A percentile compares a stretch with the other conserved stretches of the same genome.
These are phyloP conservation scores for Lenzites betulinus DNA, from an alignment of 768 basidiomycete genomes.

Conservation along the genomic window DNA sequence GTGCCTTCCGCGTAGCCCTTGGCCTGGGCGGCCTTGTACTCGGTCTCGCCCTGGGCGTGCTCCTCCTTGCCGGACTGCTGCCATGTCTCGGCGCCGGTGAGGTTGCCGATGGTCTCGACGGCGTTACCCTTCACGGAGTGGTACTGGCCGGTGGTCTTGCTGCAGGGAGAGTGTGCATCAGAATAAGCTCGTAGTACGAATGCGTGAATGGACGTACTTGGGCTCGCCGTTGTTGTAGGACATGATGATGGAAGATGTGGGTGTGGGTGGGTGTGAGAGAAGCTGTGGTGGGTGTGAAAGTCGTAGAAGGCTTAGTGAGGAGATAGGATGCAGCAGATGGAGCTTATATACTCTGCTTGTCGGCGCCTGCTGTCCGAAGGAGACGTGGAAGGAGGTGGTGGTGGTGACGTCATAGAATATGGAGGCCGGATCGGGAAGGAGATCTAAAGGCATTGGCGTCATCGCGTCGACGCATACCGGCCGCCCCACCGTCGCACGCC, in stretches of 20 bases:
- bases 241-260: slow-evolving; percentile 1
- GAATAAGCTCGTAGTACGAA: background rate
- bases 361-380: background rate
- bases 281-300: background rate
- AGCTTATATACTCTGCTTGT: background rate
- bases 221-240: slow-evolving; percentile 17
- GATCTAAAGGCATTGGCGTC: slow-evolving; percentile 12
- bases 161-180: slow-evolving; percentile 11
- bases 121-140: slow-evolving; percentile 43
- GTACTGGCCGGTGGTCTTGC: slow-evolving; percentile 42
- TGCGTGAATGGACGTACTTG: slow-evolving; percentile 1
- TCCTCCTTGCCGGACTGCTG: slow-evolving; percentile 49
- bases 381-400: background rate
- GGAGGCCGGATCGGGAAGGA: background rate
- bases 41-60: slow-evolving; percentile 49
- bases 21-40: slow-evolving; percentile 48
- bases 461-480: no score
- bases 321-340: background rate
- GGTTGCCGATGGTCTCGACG: slow-evolving; percentile 45
- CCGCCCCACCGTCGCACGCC: no score
- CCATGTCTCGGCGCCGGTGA: slow-evolving; percentile 47
- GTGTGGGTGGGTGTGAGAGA: background rate
- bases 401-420: background rate
- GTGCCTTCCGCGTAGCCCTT: slow-evolving; percentile 54
- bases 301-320: background rate